Percentiles rank a stretch among this genome's conserved stretches.
Conservation (phyloP, 2,329 filamentous ascomycete species). For the Thielaviopsis musarum region DNA sequence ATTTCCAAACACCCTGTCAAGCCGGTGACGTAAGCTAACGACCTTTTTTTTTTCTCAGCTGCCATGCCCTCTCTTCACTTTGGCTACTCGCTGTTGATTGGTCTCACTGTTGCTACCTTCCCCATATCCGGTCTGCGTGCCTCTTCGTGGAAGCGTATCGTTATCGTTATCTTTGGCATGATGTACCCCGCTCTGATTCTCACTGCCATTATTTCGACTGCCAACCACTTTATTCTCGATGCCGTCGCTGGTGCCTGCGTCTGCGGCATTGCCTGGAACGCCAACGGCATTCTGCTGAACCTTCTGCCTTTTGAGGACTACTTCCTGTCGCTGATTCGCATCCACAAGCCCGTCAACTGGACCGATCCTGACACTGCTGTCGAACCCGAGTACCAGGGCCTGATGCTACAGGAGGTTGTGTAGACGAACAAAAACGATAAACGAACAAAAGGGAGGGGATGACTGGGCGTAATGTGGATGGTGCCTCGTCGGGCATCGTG, state of each 20-base stretch:
- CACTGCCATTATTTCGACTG: constrained; percentile 51
- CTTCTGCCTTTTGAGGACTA: constrained; percentile 50
- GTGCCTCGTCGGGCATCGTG: neutral
- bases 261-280: constrained; percentile 45
- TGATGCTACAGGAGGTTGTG: constrained; percentile 13
- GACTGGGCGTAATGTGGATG: neutral
- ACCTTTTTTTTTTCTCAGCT: constrained; percentile 24
- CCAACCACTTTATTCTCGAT: constrained; percentile 58
- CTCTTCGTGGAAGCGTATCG: constrained; percentile 31
- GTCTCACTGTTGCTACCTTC: constrained; percentile 49
- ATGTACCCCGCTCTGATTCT: constrained; percentile 49
- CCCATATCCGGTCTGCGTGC: constrained; percentile 40
- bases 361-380: constrained; percentile 22
- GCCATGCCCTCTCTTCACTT: constrained; percentile 66
- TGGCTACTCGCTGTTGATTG: constrained; percentile 57
- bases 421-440: neutral
- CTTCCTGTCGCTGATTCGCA: constrained; percentile 43
- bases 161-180: constrained; percentile 32
- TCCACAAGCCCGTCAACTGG: constrained; percentile 43
- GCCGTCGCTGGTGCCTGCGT: constrained; percentile 51
- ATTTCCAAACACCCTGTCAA: neutral
- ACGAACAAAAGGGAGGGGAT: neutral
- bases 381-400: constrained; percentile 19
- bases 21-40: neutral
- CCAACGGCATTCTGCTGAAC: constrained; percentile 40